Conservation (phyloP, 108 stramenopile genomes). For the Nitzschia inconspicua region DNA sequence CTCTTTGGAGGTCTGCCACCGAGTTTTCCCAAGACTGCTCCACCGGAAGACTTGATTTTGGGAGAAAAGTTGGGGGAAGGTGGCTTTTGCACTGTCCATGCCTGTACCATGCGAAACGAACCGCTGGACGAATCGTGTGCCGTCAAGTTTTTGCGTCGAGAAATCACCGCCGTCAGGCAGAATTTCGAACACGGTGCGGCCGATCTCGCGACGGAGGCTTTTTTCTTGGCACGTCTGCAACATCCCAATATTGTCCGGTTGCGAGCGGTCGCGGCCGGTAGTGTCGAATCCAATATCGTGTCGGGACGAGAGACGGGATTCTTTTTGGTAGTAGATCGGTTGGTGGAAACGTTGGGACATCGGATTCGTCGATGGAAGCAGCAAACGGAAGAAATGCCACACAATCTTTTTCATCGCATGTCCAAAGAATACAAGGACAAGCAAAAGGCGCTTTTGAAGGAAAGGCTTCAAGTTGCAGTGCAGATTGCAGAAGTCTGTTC, state of each 20-base stretch:
- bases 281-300: conserved; percentile 8
- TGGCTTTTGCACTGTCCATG: conserved; percentile 38
- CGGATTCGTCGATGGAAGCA: conserved; percentile 3
- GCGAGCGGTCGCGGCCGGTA: conserved; percentile 55
- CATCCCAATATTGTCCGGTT: conserved; percentile 68
- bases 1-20: conserved; percentile 26
- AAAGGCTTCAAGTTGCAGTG: conserved; percentile 26
- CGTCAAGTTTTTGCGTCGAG: conserved; percentile 46
- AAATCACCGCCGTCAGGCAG: conserved; percentile 30
- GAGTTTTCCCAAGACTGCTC: background rate
- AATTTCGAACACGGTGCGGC: conserved; percentile 50
- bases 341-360: conserved; percentile 5
- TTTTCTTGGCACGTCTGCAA: conserved; percentile 46
- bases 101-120: conserved; percentile 6
- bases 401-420: conserved; percentile 10
- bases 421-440: conserved; percentile 23
- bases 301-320: conserved; percentile 42
- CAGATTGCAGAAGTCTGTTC: conserved; percentile 55
- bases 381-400: conserved; percentile 9
- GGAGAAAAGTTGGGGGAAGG: conserved; percentile 36
- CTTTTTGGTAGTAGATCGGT: conserved; percentile 56
- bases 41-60: background rate
- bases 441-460: conserved; percentile 14
- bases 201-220: conserved; percentile 70
- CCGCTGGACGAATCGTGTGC: conserved; percentile 19